Percentiles rank a stretch among this genome's conserved stretches.
Conservation (phyloP, 345 rosid species). For the Brassica nigra region DNA sequence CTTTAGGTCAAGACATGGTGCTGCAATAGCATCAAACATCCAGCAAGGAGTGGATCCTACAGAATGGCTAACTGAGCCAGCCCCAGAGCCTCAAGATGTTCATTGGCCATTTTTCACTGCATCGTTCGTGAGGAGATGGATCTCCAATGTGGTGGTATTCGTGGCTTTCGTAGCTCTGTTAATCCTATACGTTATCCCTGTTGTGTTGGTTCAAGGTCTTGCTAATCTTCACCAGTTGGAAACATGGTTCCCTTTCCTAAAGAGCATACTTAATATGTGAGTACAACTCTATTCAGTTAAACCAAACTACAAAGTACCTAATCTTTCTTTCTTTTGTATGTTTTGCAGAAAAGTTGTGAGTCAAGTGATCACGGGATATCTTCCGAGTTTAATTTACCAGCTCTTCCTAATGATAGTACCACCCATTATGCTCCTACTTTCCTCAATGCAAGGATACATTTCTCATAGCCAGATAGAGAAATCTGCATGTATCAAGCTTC, state of each 20-base stretch:
- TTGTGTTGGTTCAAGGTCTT: conserved; percentile 86
- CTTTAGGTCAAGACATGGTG: conserved; percentile 74
- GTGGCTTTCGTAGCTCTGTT: conserved; percentile 58
- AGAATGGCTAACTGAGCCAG: conserved; percentile 84
- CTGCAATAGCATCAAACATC: conserved; percentile 74
- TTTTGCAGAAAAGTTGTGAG: conserved; percentile 65
- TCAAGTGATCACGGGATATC: conserved; percentile 85
- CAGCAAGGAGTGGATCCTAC: conserved; percentile 84
- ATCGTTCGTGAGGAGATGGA: conserved; percentile 77
- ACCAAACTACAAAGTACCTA: conserved; percentile 5
- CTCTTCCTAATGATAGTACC: conserved; percentile 63
- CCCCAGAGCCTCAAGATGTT: conserved; percentile 85
- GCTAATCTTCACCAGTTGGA: conserved; percentile 80
- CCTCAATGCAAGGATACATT: conserved; percentile 78
- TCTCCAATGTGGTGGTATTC: conserved; percentile 56
- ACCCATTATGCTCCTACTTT: conserved; percentile 67
- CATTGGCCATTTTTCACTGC: conserved; percentile 93
- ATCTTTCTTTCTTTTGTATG: neutral
- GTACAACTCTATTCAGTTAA: conserved; percentile 37
- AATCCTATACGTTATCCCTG: conserved; percentile 72
- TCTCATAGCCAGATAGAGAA: conserved; percentile 70
- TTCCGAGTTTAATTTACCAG: conserved; percentile 81
- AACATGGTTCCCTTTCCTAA: conserved; percentile 76
- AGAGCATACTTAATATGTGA: conserved; percentile 65
- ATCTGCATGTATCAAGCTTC: conserved; percentile 76